Conservation (phyloP, 2,329 filamentous ascomycete species). For the Magnaporthiopsis poae region DNA sequence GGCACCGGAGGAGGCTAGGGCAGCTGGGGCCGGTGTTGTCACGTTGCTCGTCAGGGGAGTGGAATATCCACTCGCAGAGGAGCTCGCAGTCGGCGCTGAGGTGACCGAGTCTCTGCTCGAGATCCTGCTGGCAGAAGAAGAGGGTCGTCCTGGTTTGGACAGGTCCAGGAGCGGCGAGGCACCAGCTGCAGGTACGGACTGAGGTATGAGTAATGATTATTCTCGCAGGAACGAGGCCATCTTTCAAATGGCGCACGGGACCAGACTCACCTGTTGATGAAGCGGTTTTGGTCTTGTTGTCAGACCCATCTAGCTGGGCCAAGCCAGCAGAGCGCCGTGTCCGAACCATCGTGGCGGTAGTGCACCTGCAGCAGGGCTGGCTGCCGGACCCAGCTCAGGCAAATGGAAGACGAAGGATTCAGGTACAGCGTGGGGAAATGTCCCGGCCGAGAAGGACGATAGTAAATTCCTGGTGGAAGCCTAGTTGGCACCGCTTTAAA, state of each 20-base stretch:
- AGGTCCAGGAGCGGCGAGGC: not conserved
- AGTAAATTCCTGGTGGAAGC: not conserved
- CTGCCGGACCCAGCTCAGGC: not conserved
- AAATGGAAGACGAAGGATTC: not conserved
- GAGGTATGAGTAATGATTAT: not conserved
- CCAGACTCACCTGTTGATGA: not conserved
- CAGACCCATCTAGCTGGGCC: not conserved
- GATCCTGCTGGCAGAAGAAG: constrained; percentile 1
- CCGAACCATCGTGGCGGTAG: not conserved
- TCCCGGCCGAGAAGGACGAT: not conserved
- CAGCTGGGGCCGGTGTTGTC: constrained; percentile 26
- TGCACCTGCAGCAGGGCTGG: no score
- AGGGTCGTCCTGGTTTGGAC: not conserved
- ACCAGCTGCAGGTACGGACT: not conserved
- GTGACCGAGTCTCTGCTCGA: constrained; percentile 22
- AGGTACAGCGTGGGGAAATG: not conserved
- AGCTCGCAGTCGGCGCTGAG: constrained; percentile 25
- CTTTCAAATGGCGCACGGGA: not conserved
- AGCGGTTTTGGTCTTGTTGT: not conserved
- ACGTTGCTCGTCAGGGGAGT: constrained; percentile 35
- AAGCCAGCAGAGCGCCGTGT: not conserved
- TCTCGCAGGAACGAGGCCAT: not conserved
- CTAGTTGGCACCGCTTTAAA: not conserved
- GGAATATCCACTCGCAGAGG: constrained; percentile 28
- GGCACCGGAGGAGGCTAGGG: constrained; percentile 14